Evolutionary conservation across 2,329 filamentous ascomycete genomes (phyloP).

Genomic region (Claviceps sp.): DNA sequence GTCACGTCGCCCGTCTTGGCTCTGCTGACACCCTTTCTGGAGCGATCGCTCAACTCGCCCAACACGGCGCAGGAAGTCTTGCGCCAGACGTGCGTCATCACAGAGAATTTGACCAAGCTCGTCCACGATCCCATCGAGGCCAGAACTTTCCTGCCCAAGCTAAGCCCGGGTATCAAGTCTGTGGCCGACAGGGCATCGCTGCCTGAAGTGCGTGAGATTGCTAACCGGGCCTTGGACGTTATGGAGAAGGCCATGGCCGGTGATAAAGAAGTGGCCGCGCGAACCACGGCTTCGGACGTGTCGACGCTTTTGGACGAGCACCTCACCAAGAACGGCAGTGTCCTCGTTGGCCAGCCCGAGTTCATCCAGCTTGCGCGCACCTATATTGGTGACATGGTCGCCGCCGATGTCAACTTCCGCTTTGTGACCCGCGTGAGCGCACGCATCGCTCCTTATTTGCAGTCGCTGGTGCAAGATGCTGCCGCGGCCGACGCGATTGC

Average conservation of each 20-base stretch:
- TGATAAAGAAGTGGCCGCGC: conserved; percentile 51
- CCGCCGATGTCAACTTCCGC: conserved; percentile 76
- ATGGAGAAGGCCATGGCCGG: conserved; percentile 89
- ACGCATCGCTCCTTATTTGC: conserved; percentile 63
- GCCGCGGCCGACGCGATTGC: conserved; percentile 51
- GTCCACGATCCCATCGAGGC: conserved; percentile 94
- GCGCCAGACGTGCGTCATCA: conserved; percentile 88
- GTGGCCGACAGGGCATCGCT: conserved; percentile 81
- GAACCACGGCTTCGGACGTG: conserved; percentile 60
- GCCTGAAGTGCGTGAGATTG: conserved; percentile 87
- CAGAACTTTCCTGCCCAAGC: conserved; percentile 83
- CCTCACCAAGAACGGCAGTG: conserved; percentile 54
- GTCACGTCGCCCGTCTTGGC: conserved; percentile 93
- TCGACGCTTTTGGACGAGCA: conserved; percentile 60
- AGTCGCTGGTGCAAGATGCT: conserved; percentile 50
- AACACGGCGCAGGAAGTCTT: conserved; percentile 86
- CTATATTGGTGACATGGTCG: conserved; percentile 75
- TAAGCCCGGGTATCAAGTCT: conserved; percentile 83
- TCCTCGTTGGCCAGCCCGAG: conserved; percentile 45
- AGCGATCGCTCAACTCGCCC: conserved; percentile 85
- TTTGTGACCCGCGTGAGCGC: conserved; percentile 58
- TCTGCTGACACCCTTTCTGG: conserved; percentile 83
- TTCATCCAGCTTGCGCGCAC: conserved; percentile 53
- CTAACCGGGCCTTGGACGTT: conserved; percentile 64
- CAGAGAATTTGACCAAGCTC: conserved; percentile 95